Base-by-base conservation (phyloP, 1,284 basidiomycete genomes). In the Cryptococcus floricola region DNA sequence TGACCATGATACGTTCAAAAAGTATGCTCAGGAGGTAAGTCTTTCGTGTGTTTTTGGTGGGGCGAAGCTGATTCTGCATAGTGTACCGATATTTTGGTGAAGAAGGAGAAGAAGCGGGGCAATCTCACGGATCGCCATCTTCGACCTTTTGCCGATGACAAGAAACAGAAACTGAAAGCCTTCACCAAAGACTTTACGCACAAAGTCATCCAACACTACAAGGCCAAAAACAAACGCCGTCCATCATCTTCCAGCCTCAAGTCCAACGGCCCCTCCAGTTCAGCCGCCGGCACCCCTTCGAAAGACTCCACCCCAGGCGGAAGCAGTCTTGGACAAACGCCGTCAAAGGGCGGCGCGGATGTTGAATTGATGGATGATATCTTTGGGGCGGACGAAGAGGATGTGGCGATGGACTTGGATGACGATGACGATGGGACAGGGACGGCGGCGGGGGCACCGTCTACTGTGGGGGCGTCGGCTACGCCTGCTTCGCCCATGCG, bases 91-190 rank as follows among this genome's bases (percentile, higher is more conserved):
- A 74, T 89, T 37, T 87, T 98, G 52, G 83, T 87, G 16, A 87
- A 91, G 56, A 98, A 96, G 77, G 96, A 98, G 81, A 94, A 92
- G 78, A 93, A 91, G 71, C 86, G 88, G 4, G 77, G 83, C n/a
- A 84, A 83, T 39, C 95, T 88, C 72, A 82, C 81, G 56, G 83
- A 87, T 25, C 82, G 82, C 34, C 82, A 82, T 48, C 81, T 92
- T 46, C 89, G 92, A 7, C 53, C 81, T 10, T 81, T 98, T 10
- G 85, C 89, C 1, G 87, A 91, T 1, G 92, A 97, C 60, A 98
- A 98, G 73, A 79, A 82, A 45, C 70, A 75, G 47, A 98, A 98
- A 80, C 92, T 98, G 73, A 96, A 93, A 78, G 85, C 88, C 65
- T 99, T 95, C 73, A 83, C 89, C 41, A 92, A 94, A 73, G 91